Conservation (phyloP, 2,329 filamentous ascomycete species). For the Furcasterigmium furcatum region DNA sequence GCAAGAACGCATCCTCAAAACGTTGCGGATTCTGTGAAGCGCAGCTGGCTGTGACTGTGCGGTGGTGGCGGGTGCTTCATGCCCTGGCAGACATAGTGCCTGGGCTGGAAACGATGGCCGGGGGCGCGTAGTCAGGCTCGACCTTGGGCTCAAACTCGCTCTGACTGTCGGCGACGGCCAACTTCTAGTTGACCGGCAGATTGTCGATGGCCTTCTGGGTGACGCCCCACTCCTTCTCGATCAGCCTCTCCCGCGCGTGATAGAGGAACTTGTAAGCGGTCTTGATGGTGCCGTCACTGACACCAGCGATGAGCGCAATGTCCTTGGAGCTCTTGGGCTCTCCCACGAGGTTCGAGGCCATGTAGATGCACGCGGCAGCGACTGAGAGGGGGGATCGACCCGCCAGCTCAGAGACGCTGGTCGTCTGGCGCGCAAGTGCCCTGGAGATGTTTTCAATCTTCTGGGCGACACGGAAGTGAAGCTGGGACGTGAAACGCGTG, state of each 20-base stretch:
- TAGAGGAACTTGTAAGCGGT: conserved; percentile 92
- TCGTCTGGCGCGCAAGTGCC: conserved; percentile 74
- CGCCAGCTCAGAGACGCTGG: conserved; percentile 74
- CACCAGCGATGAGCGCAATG: conserved; percentile 79
- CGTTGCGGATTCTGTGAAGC: no score
- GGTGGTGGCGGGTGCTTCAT: no score
- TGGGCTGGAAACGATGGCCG: no score
- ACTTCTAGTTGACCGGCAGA: conserved; percentile 47
- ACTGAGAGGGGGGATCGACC: conserved; percentile 92
- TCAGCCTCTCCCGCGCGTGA: conserved; percentile 66
- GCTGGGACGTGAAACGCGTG: conserved; percentile 82
- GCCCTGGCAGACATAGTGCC: no score
- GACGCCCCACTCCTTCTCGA: conserved; percentile 72
- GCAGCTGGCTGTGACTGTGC: no score
- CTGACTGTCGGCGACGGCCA: not conserved
- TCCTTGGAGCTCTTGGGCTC: conserved; percentile 78
- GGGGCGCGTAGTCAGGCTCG: no score
- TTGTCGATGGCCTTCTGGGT: conserved; percentile 68
- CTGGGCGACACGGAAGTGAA: conserved; percentile 68
- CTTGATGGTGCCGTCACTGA: conserved; percentile 95
- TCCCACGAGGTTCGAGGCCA: conserved; percentile 84
- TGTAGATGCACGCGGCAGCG: conserved; percentile 94
- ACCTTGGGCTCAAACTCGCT: no score
- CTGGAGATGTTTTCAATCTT: conserved; percentile 77
- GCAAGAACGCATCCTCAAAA: no score